Percentiles rank a stretch among this genome's conserved stretches.
phyloP scores from a whole-genome alignment of 2,329 filamentous ascomycete species.

The Fusarium longipes region DNA sequence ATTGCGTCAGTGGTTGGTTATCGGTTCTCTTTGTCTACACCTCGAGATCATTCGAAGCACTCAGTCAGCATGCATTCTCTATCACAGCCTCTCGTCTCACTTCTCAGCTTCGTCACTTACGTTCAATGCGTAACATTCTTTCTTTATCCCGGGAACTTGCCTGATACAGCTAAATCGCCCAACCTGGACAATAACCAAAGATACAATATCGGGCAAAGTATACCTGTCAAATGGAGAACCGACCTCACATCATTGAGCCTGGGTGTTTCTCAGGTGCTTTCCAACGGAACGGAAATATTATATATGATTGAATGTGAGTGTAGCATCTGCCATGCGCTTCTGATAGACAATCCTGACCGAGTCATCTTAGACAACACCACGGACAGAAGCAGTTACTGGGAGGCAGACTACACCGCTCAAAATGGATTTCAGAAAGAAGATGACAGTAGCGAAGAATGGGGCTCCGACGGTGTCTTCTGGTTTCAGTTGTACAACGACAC shows the following conservation, averaged over 20 bases:
- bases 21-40: not conserved
- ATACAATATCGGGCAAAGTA: slow-evolving; percentile 9
- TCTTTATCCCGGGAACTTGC: slow-evolving; percentile 1
- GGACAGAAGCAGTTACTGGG: slow-evolving; percentile 11
- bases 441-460: not conserved
- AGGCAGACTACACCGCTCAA: not conserved
- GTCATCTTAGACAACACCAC: slow-evolving; percentile 10
- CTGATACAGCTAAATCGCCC: not conserved
- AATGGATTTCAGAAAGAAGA: not conserved
- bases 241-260: slow-evolving; percentile 4
- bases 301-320: slow-evolving; percentile 5
- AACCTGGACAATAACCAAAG: slow-evolving; percentile 5
- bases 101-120: slow-evolving; percentile 5
- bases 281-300: not conserved
- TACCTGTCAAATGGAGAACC: slow-evolving; percentile 17
- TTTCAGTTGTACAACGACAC: not conserved
- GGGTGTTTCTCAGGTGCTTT: not conserved
- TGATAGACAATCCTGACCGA: not conserved
- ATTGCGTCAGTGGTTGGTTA: not conserved
- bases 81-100: slow-evolving; percentile 55
- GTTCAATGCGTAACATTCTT: slow-evolving; percentile 1
- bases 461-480: slow-evolving; percentile 1
- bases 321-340: not conserved
- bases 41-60: not conserved
- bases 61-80: slow-evolving; percentile 53